Conservation (phyloP, 2,329 filamentous ascomycete genomes). For the Aspergillus floridensis region DNA sequence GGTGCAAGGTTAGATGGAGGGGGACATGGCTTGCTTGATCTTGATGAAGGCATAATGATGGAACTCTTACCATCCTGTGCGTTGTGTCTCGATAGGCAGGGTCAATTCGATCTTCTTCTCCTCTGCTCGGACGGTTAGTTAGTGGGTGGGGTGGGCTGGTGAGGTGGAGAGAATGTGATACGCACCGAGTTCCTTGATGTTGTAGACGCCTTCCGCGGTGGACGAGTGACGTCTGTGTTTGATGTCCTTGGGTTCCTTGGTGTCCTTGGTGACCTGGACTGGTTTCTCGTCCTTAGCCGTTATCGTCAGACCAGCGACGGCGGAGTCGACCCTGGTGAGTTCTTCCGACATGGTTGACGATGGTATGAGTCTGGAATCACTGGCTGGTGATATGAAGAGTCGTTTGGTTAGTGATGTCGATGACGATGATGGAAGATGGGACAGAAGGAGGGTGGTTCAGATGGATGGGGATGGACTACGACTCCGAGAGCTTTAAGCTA, state of each 20-base stretch:
- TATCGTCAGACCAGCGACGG: conserved; percentile 73
- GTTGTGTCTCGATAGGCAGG: conserved; percentile 37
- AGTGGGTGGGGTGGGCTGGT: neutral
- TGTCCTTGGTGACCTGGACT: conserved; percentile 22
- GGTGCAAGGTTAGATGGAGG: conserved; percentile 1
- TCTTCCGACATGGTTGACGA: conserved; percentile 56
- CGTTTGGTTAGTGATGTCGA: neutral
- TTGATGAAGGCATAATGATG: neutral
- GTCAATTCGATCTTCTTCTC: conserved; percentile 31
- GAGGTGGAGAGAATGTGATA: conserved; percentile 11
- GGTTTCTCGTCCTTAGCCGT: conserved; percentile 63
- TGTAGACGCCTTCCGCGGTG: conserved; percentile 69
- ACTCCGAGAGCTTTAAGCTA: neutral
- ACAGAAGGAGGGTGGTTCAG: neutral
- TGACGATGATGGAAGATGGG: neutral
- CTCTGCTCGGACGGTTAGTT: conserved; percentile 19
- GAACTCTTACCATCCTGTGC: conserved; percentile 32
- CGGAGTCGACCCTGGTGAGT: conserved; percentile 87
- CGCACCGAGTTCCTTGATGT: conserved; percentile 83
- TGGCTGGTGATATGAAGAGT: conserved; percentile 3
- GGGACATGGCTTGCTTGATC: too few relatives aligned
- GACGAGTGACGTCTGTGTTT: conserved; percentile 72
- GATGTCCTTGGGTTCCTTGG: conserved; percentile 39
- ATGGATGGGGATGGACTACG: neutral
- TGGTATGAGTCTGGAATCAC: conserved; percentile 1